Evolutionary conservation across 169 alveolate genomes (phyloP).

Genomic region (Eimeria necatrix): DNA sequence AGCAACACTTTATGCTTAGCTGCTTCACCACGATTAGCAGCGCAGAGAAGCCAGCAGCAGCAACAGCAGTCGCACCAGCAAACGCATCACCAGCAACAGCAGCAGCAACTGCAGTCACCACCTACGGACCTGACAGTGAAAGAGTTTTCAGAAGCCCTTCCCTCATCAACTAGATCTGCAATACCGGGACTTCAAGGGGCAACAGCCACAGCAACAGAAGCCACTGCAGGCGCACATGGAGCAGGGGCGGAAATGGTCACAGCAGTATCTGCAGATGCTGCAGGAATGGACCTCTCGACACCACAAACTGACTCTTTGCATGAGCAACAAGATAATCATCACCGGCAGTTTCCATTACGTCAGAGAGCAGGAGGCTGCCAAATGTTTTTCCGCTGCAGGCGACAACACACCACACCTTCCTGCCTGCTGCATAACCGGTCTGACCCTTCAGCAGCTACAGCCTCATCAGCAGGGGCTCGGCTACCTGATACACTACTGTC

Average conservation of each 20-base stretch:
- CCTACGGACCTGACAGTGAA: neutral
- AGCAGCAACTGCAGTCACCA: conserved; percentile 10
- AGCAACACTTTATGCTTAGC: neutral
- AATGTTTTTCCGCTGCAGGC: neutral
- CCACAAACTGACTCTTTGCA: neutral
- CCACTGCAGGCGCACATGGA: neutral
- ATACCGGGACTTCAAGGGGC: conserved; percentile 20
- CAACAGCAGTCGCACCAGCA: neutral
- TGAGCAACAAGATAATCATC: neutral
- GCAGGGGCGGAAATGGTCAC: neutral
- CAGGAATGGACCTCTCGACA: neutral
- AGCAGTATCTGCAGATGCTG: neutral
- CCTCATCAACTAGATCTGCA: neutral
- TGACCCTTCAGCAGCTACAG: conserved; percentile 20
- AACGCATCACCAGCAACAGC: conserved; percentile 9
- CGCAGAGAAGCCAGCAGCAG: conserved; percentile 21
- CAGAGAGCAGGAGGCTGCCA: neutral
- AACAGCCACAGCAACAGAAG: conserved; percentile 18
- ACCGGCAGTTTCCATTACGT: neutral
- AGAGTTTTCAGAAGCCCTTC: neutral
- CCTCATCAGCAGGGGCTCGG: neutral
- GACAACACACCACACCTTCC: conserved; percentile 65
- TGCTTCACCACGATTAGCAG: neutral
- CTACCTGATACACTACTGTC: neutral
- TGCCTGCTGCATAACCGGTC: conserved; percentile 14